These are phyloP conservation scores for Epichloe festucae DNA, from an alignment of 2,329 filamentous ascomycete species.

Conservation along the genomic window DNA sequence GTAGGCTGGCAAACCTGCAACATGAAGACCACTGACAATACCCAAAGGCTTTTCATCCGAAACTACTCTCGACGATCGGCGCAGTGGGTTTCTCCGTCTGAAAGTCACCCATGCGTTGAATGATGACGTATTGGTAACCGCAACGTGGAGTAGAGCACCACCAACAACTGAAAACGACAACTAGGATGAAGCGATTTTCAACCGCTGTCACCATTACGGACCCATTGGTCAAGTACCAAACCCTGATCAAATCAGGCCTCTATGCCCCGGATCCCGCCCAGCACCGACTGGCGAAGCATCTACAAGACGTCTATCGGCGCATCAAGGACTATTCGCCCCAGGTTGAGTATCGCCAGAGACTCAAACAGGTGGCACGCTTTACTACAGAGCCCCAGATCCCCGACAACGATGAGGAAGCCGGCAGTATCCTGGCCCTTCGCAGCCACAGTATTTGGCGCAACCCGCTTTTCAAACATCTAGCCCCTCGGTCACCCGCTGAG, in stretches of 20 bases:
- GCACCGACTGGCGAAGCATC: slow-evolving; percentile 59
- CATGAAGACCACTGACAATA: no score
- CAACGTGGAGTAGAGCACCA: not conserved
- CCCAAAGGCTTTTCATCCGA: no score
- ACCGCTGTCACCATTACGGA: slow-evolving; percentile 52
- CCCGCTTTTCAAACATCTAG: slow-evolving; percentile 45
- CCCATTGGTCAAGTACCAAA: slow-evolving; percentile 63
- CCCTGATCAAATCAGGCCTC: slow-evolving; percentile 51
- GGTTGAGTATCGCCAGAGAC: slow-evolving; percentile 51
- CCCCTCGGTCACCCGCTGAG: slow-evolving; percentile 36
- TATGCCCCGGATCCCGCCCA: slow-evolving; percentile 60
- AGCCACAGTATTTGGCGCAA: slow-evolving; percentile 45
- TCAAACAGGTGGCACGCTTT: slow-evolving; percentile 45
- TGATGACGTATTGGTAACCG: not conserved
- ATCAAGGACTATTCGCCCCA: slow-evolving; percentile 69
- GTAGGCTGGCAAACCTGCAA: no score
- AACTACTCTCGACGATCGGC: no score
- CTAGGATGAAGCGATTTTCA: slow-evolving; percentile 22
- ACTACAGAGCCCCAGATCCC: slow-evolving; percentile 18
- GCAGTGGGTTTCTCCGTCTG: not conserved
- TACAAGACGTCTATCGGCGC: slow-evolving; percentile 62
- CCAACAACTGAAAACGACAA: not conserved
- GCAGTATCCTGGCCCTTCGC: slow-evolving; percentile 31
- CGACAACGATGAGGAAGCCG: slow-evolving; percentile 18
- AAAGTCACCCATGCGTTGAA: not conserved